These are phyloP conservation scores for Crithidia acanthocephali DNA, from an alignment of 208 protist genomes.

Conservation along the genomic window DNA sequence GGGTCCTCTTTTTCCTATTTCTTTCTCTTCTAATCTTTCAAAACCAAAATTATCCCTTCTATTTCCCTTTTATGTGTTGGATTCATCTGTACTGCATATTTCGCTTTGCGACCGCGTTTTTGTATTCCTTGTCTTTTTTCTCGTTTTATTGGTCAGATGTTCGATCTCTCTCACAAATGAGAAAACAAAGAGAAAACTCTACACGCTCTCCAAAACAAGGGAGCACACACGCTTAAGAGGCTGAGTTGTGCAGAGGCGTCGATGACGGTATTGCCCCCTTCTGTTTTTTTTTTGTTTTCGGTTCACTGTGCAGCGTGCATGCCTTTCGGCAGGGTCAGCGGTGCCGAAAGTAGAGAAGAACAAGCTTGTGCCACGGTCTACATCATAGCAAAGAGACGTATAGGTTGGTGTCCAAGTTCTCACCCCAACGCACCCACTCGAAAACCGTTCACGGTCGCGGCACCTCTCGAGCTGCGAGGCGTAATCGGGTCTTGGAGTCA, in stretches of 20 bases:
- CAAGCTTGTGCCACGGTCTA: no score
- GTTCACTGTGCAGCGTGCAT: not conserved
- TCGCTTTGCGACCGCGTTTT: constrained; percentile 1
- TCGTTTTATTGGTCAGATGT: constrained; percentile 4
- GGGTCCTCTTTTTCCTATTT: constrained; percentile 19
- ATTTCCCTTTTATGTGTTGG: not conserved
- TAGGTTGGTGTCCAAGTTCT: no score
- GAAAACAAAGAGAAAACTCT: not conserved
- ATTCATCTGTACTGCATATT: constrained; percentile 2
- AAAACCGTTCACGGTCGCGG: no score
- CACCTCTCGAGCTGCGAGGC: no score
- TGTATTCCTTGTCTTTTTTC: constrained; percentile 17
- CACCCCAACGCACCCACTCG: no score
- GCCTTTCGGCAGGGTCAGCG: no score
- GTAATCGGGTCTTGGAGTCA: no score
- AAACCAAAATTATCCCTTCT: not conserved
- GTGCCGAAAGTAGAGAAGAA: no score
- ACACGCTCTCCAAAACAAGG: no score
- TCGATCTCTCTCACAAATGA: not conserved
- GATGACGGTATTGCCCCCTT: not conserved
- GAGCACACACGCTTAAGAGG: no score
- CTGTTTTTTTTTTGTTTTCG: not conserved
- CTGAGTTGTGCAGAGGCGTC: no score
- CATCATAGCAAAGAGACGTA: no score
- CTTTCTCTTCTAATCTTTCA: constrained; percentile 8